Evolutionary conservation across 768 basidiomycete species (phyloP).

Genomic region (Pleurotus cornucopiae): DNA sequence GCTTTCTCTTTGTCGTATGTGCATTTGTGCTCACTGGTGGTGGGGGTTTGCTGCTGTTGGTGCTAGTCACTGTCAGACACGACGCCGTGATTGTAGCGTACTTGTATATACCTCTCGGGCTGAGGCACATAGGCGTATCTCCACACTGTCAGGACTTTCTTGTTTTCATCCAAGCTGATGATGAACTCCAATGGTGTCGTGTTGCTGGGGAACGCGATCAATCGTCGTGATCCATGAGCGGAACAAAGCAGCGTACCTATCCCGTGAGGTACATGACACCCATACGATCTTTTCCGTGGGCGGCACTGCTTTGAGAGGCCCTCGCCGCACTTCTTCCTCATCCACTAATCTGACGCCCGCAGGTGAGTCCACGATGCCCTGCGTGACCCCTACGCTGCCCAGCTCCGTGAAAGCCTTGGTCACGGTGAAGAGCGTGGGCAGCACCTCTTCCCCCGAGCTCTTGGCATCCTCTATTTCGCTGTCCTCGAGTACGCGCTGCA

Average conservation of each 20-base stretch:
- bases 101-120: too few species aligned
- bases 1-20: not conserved
- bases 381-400: constrained; percentile 63
- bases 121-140: constrained; percentile 66
- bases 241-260: too few species aligned
- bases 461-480: constrained; percentile 65
- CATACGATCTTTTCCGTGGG: constrained; percentile 65
- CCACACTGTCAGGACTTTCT: constrained; percentile 60
- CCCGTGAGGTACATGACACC: constrained; percentile 35
- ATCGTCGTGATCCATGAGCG: too few species aligned
- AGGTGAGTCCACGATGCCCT: constrained; percentile 50
- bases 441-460: constrained; percentile 56
- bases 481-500: constrained; percentile 69
- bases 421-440: constrained; percentile 81
- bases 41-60: constrained; percentile 32
- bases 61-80: too few species aligned
- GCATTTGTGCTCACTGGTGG: constrained; percentile 34
- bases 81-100: too few species aligned
- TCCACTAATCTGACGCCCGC: constrained; percentile 39
- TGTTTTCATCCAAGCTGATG: constrained; percentile 11
- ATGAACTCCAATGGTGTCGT: too few species aligned
- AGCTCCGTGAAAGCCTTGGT: constrained; percentile 76
- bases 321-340: constrained; percentile 48
- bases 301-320: constrained; percentile 50
- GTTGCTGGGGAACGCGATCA: too few species aligned